A percentile compares a stretch with the other conserved stretches of the same genome.
phyloP scores from a whole-genome alignment of 352 stramenopile genomes.

The Globisporangium radiosum region DNA sequence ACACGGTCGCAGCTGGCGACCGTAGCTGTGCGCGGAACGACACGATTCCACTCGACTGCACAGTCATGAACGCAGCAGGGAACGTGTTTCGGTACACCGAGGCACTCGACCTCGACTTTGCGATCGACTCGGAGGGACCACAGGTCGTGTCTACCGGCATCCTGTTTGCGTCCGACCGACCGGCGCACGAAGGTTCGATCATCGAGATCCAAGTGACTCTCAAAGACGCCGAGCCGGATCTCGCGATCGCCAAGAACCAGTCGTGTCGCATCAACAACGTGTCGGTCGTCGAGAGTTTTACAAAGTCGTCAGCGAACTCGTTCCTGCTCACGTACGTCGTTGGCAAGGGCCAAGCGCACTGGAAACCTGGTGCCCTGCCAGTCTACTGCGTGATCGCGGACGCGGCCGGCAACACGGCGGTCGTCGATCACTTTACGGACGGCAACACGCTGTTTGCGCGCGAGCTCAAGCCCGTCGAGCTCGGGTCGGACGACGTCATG shows the following conservation, averaged over 20 bases:
- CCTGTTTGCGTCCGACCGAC: slow-evolving; percentile 51
- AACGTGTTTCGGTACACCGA: slow-evolving; percentile 35
- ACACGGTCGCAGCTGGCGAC: slow-evolving; percentile 41
- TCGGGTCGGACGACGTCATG: slow-evolving; percentile 39
- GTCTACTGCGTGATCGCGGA: slow-evolving; percentile 48
- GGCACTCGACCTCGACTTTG: slow-evolving; percentile 35
- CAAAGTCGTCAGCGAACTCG: slow-evolving; percentile 30
- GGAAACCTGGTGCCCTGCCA: slow-evolving; percentile 51
- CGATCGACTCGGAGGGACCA: slow-evolving; percentile 43
- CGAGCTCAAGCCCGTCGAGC: slow-evolving; percentile 53
- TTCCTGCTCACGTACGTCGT: slow-evolving; percentile 61
- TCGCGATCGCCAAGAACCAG: slow-evolving; percentile 26
- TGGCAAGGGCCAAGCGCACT: slow-evolving; percentile 37
- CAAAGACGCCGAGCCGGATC: slow-evolving; percentile 28
- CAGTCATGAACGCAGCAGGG: slow-evolving; percentile 30
- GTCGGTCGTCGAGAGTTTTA: slow-evolving; percentile 46
- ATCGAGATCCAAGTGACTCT: slow-evolving; percentile 56
- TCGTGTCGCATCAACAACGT: slow-evolving; percentile 56
- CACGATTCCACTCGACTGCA: slow-evolving; percentile 36
- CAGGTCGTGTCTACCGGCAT: slow-evolving; percentile 35
- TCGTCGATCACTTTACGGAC: slow-evolving; percentile 57
- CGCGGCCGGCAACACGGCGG: slow-evolving; percentile 35
- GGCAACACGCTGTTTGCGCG: slow-evolving; percentile 56
- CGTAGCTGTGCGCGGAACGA: slow-evolving; percentile 20
- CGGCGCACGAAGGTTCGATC: slow-evolving; percentile 54